Conservation (phyloP, 1,139 yeast species). For the Kodamaea suecica region DNA sequence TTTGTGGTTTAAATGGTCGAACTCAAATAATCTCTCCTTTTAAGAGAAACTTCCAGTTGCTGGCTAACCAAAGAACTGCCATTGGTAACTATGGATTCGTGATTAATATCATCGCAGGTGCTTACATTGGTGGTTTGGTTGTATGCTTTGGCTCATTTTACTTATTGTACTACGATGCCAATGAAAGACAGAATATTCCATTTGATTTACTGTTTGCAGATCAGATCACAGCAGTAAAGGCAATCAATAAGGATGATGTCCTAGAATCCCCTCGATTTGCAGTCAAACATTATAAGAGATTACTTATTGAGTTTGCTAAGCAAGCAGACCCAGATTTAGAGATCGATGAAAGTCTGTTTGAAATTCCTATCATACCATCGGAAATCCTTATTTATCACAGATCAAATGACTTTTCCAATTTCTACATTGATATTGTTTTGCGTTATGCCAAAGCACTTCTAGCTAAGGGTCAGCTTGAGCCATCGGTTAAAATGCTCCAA, state of each 20-base stretch:
- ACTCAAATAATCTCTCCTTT: background rate
- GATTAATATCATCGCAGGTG: constrained; percentile 40
- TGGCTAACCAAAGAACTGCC: constrained; percentile 20
- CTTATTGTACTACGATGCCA: constrained; percentile 41
- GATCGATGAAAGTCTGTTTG: constrained; percentile 29
- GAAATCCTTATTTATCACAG: constrained; percentile 30
- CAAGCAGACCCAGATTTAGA: constrained; percentile 25
- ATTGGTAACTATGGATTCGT: constrained; percentile 33
- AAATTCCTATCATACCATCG: constrained; percentile 34
- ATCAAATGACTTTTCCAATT: constrained; percentile 37
- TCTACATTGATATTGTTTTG: constrained; percentile 44
- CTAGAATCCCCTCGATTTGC: constrained; percentile 43
- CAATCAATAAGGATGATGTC: constrained; percentile 47
- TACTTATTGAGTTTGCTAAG: constrained; percentile 37
- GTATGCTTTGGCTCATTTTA: constrained; percentile 41
- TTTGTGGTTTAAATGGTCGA: background rate
- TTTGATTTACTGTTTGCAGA: constrained; percentile 34
- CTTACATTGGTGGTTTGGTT: constrained; percentile 42
- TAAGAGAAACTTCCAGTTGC: constrained; percentile 8
- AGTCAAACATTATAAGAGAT: constrained; percentile 42
- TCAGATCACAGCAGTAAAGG: constrained; percentile 41
- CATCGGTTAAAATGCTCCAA: constrained; percentile 29
- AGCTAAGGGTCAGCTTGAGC: constrained; percentile 40
- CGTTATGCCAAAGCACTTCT: constrained; percentile 42
- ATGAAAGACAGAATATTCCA: constrained; percentile 40